A percentile compares a stretch with the other conserved stretches of the same genome.
These are phyloP conservation scores for Vanderwaltozyma tropicalis DNA, from an alignment of 805 yeast species.

Conservation along the genomic window DNA sequence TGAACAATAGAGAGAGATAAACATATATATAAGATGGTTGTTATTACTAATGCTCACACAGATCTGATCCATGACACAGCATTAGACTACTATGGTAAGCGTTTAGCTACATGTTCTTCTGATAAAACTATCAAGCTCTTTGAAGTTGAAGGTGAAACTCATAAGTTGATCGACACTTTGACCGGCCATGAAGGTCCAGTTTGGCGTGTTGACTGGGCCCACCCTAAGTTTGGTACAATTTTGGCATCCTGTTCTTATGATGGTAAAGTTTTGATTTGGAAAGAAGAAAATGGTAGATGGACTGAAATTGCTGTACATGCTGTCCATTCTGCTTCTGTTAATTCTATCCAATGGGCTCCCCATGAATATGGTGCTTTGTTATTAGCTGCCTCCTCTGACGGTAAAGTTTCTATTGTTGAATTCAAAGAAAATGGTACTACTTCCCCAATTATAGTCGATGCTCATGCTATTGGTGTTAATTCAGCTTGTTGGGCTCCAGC, in stretches of 20 bases:
- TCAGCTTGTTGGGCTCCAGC: conserved; percentile 91
- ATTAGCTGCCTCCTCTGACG: conserved; percentile 87
- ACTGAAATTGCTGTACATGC: conserved; percentile 75
- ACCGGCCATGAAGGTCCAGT: conserved; percentile 96
- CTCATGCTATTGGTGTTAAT: conserved; percentile 91
- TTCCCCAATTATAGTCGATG: conserved; percentile 44
- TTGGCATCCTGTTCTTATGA: conserved; percentile 93
- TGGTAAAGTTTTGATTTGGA: conserved; percentile 91
- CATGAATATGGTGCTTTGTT: conserved; percentile 91
- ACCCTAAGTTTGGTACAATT: conserved; percentile 92
- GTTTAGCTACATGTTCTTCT: conserved; percentile 91
- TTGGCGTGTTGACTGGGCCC: conserved; percentile 99
- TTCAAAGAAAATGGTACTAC: conserved; percentile 83
- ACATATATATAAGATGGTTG: conserved; percentile 48
- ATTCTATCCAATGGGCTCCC: conserved; percentile 94
- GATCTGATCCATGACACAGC: conserved; percentile 95
- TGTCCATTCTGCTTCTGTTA: conserved; percentile 88
- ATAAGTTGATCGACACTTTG: conserved; percentile 73
- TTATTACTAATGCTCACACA: conserved; percentile 84
- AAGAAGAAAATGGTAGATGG: conserved; percentile 87
- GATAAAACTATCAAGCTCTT: conserved; percentile 93
- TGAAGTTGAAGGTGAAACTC: conserved; percentile 79
- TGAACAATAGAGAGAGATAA: too few relatives aligned
- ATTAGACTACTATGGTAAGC: conserved; percentile 90
- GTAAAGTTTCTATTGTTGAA: conserved; percentile 81